Evolutionary conservation across 129 eudicot genomes (phyloP).

Genomic region (Saposhnikovia divaricata): DNA sequence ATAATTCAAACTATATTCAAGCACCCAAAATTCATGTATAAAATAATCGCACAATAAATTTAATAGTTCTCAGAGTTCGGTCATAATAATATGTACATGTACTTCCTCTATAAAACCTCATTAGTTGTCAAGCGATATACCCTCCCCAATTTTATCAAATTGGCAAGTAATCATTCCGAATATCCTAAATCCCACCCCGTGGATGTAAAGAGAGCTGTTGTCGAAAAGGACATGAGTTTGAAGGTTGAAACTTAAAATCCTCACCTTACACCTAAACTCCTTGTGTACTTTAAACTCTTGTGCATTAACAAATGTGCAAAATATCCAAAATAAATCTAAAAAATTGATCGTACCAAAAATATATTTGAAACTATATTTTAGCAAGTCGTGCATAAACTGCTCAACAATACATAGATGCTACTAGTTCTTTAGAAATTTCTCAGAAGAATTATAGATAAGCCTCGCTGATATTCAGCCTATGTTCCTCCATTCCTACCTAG

Average conservation of each 20-base stretch:
- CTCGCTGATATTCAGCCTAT: background rate
- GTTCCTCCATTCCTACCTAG: background rate
- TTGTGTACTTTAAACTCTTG: background rate
- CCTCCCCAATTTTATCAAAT: background rate
- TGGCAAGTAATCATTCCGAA: background rate
- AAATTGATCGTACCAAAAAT: too few relatives aligned
- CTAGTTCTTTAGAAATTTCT: background rate
- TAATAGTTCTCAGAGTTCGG: too few relatives aligned
- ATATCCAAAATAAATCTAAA: too few relatives aligned
- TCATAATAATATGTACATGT: background rate
- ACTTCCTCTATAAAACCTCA: background rate
- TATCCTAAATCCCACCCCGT: background rate
- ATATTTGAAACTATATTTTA: background rate
- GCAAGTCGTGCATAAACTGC: background rate
- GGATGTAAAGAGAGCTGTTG: background rate
- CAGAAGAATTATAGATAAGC: background rate
- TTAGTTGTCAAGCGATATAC: background rate
- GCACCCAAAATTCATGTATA: background rate
- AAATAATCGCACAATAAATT: background rate
- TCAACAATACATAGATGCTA: background rate
- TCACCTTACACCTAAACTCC: too few relatives aligned
- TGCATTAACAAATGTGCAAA: background rate
- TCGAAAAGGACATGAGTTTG: background rate
- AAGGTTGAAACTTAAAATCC: background rate
- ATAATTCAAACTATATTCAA: background rate